Percentiles rank a stretch among this genome's conserved stretches.
Evolutionary conservation across 2,329 filamentous ascomycete genomes (phyloP).

Genomic region (Xylariaceae sp.): DNA sequence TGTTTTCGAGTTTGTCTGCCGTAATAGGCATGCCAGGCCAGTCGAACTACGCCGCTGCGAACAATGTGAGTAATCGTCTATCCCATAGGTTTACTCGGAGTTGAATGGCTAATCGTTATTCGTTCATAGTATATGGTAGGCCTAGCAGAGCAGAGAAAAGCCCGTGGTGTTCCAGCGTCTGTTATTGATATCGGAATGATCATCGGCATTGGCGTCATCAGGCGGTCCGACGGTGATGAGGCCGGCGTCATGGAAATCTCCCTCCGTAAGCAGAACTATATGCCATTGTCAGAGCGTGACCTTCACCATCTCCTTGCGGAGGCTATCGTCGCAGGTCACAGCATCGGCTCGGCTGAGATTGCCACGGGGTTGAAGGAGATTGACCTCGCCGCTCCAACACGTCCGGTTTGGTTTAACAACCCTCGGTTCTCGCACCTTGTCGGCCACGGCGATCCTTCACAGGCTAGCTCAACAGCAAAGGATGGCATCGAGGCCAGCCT

Average conservation of each 20-base stretch:
- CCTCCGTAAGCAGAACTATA: constrained; percentile 4
- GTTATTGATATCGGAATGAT: constrained; percentile 12
- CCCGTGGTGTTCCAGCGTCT: constrained; percentile 10
- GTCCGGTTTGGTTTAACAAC: constrained; percentile 4
- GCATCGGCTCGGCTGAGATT: constrained; percentile 10
- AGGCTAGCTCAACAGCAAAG: not conserved
- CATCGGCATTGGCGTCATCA: constrained; percentile 11
- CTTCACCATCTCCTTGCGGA: constrained; percentile 45
- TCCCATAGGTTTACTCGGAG: not conserved
- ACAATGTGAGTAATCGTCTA: not conserved
- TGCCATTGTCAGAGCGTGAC: constrained; percentile 36
- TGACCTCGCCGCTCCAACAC: not conserved
- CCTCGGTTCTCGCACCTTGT: constrained; percentile 8
- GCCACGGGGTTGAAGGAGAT: constrained; percentile 15
- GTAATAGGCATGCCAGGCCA: constrained; percentile 10
- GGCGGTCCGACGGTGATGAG: not conserved
- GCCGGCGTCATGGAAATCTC: too few species aligned
- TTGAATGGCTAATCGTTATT: not conserved
- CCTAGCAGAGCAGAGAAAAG: constrained; percentile 6
- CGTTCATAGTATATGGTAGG: constrained; percentile 6
- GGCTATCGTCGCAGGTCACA: constrained; percentile 38
- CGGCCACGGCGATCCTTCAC: not conserved
- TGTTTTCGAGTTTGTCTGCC: constrained; percentile 3
- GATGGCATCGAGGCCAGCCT: not conserved
- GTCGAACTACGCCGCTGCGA: constrained; percentile 15